Base-by-base conservation (phyloP, 371 early-diverging fungal genomes). In the Funneliformis caledonium region DNA sequence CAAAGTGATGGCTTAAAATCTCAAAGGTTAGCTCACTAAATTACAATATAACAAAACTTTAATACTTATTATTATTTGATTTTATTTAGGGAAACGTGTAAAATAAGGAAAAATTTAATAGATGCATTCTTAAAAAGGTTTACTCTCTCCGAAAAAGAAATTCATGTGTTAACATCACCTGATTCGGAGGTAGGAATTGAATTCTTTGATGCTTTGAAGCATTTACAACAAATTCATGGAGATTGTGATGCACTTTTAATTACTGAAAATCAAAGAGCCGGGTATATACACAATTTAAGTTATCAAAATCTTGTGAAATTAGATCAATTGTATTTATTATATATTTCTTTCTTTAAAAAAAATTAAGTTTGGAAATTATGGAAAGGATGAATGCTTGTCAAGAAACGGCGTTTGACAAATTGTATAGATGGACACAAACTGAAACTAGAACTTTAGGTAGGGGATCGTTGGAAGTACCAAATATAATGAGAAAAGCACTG, bases 221-320 rank as follows among this genome's bases (percentile, higher is more conserved):
- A 91, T 56, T 82, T 94, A n/a, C 92, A 93, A 43, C 87, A 89
- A 61, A 92, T 94, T 47, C 92, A 93, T 67, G 87, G 88, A 10
- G 94, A 96, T 80, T 96, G 96, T 86, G 89, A 93, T 79, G 87
- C 92, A 48, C 85, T 96, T 33, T 83, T 96, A 45, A 92, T 92
- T 67, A 93, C 92, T 0, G 91, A 92, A 31, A 84, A 93, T 67
- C 95, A 95, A 83, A 89, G 89, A 50, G 94, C 95, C 56, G 95
- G 94, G 91, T 94, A 89, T 64, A 79, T 26, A 1, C 73, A 74
- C 5, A 7, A 10, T 70, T 22, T 37, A 11, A 22, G 37, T 65
- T 33, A 65, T 65, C 33, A 33, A 33, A 65, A 33, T 14, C 16
- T 60, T 22, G 4, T 60, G 16, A 60, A n/a, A 60, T 60, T 60